These are phyloP conservation scores for Leccinum uliginosum DNA, from an alignment of 768 basidiomycete species.

Conservation along the genomic window DNA sequence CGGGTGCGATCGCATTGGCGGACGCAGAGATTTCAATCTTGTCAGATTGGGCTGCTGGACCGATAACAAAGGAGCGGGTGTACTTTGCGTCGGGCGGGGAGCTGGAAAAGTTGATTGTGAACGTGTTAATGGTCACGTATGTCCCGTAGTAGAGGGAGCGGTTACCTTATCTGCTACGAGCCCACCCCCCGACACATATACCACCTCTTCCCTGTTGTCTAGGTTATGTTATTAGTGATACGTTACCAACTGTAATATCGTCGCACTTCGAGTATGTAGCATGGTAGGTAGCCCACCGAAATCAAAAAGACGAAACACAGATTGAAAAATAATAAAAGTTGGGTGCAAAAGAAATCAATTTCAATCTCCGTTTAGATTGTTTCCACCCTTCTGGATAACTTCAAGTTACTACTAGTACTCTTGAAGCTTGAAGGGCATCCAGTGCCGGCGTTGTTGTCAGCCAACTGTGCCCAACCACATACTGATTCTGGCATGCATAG, in stretches of 20 bases:
- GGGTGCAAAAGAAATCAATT: background rate
- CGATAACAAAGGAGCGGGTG: slow-evolving; percentile 61
- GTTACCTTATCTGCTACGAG: background rate
- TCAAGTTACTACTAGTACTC: no score
- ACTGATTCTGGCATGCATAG: background rate
- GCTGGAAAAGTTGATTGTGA: slow-evolving; percentile 71
- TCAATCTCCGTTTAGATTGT: background rate
- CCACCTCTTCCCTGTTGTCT: background rate
- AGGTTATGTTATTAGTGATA: slow-evolving; percentile 5
- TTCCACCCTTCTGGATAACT: no score
- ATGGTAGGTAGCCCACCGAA: slow-evolving; percentile 6
- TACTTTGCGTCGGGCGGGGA: slow-evolving; percentile 63
- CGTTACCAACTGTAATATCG: slow-evolving; percentile 11
- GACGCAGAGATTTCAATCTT: slow-evolving; percentile 61
- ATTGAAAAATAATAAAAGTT: background rate
- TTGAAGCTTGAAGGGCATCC: background rate
- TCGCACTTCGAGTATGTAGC: background rate
- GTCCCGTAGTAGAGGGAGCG: slow-evolving; percentile 48
- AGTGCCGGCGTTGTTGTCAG: background rate
- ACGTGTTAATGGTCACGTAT: slow-evolving; percentile 67
- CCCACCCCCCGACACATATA: background rate
- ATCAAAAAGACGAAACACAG: slow-evolving; percentile 1
- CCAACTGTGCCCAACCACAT: background rate
- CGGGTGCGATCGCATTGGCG: slow-evolving; percentile 59
- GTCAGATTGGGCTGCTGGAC: slow-evolving; percentile 46